Evolutionary conservation across 805 yeast genomes (phyloP), one percentile per base, ranked within the genome.

Genomic region (Metschnikowia santaceciliae): DNA sequence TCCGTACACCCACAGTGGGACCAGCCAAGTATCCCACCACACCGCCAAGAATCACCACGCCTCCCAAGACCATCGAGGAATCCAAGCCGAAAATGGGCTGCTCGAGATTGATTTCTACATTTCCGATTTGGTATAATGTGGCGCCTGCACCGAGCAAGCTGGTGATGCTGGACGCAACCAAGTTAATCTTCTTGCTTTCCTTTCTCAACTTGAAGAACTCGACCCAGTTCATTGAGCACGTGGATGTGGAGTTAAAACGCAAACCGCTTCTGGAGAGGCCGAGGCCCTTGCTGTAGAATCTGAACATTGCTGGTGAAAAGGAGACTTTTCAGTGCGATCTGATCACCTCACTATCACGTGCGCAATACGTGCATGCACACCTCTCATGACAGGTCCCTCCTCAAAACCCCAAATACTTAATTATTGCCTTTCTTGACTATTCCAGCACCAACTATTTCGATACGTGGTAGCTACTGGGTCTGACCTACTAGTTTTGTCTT

Each of bases 21-120:
- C 98, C 98, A 44, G 83, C 72, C 58, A 90, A 69, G 63, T 82
- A 90, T 2, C 97, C 97, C 34, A 86, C 65, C 42, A 82, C 82
- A 23, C 92, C 92, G 13, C 88, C 83, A 13, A 83, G 74, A 49
- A 86, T 68, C 41, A 90, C 80, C 1, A 85, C 90, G 40, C 86
- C 89, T 36, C 87, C 83, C 63, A 86, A 78, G 37, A 89, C 88
- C 67, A 88, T 81, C 59, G 88, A 75, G n/a, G 96, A 90, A 64
- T 94, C 98, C 54, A 92, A 76, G 2, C 98, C 99, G 69, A 87
- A 79, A 46, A 92, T 78, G 54, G 83, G 79, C 65, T 89, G 88
- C 41, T 96, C 90, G 35, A 92, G 87, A 66, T 92, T 97, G 54
- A 94, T 82, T 64, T 89, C 94, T 58, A 87, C 74, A 59, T 87